Evolutionary conservation across 805 yeast genomes (phyloP), one percentile per base, ranked within the genome.

Genomic region (Saturnispora dispora): DNA sequence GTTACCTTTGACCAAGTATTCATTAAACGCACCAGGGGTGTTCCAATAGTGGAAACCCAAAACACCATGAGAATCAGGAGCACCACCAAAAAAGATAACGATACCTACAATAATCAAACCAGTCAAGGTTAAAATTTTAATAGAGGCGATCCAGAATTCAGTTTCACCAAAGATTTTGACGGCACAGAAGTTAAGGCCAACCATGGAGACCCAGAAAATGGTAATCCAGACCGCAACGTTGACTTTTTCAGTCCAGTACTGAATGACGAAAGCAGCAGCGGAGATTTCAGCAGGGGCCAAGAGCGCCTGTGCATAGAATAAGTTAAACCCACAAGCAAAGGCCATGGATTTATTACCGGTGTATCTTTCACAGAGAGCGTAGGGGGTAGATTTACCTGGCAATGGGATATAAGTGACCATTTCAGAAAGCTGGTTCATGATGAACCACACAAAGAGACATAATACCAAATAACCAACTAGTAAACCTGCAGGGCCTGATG

Each of bases 391-490:
- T 57, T 83, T 82, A 59, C 86, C 83, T 18, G 81, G 78, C 43
- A 78, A 71, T 1, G 84, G 84, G 22, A 77, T 54, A 57, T 71
- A 82, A 39, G 85, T 74, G 17, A 83, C 85, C 73, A 83, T 78
- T 64, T 83, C 88, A 52, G 85, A 86, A 48, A 83, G 67, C 45
- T 78, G 71, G 59, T 75, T 75, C 83, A 82, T 82, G 45, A 83
- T 78, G 55, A 79, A 76, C 65, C 76, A 84, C 39, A 85, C 81
- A 51, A 82, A 79, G 43, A 78, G 67, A 10, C 87, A 82, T 61
- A 85, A 75, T 45, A 82, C 67, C 25, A 79, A 55, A 62, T 84
- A 86, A 11, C 88, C 81, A 23, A 79, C 69, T 37, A 86, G 72
- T 36, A 80, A 57, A 28, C 78, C 78, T 1, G 66, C 69, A 2